Conservation (phyloP, 345 rosid species). For the Boechera stricta region DNA sequence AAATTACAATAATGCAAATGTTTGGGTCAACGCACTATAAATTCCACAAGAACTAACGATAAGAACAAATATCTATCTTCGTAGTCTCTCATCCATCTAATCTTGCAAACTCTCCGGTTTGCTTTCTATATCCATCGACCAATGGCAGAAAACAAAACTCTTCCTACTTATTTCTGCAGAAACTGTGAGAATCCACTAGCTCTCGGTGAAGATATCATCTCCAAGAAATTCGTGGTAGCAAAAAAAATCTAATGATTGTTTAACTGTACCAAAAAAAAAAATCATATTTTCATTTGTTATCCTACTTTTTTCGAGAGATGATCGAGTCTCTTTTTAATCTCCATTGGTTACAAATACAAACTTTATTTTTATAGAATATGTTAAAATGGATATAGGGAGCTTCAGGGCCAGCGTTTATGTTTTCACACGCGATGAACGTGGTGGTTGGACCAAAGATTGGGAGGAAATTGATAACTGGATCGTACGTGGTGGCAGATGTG, state of each 20-base stretch:
- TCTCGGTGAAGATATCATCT: constrained; percentile 79
- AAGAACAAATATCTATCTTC: constrained; percentile 19
- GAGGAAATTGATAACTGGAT: constrained; percentile 69
- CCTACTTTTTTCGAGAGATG: not conserved
- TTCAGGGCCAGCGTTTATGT: constrained; percentile 78
- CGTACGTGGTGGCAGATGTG: constrained; percentile 81
- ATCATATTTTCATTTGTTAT: not conserved
- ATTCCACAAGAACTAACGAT: constrained; percentile 11
- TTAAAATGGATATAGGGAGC: constrained; percentile 53
- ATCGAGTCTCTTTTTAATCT: not conserved
- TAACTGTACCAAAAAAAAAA: not conserved
- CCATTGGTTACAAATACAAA: not conserved
- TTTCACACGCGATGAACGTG: constrained; percentile 78
- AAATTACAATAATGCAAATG: constrained; percentile 10
- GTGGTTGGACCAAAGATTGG: constrained; percentile 73
- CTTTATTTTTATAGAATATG: not conserved
- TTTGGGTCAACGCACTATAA: constrained; percentile 17
- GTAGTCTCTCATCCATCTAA: not conserved
- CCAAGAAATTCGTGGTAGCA: constrained; percentile 53
- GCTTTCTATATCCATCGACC: constrained; percentile 12
- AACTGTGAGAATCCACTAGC: constrained; percentile 74
- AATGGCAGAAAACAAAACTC: constrained; percentile 40
- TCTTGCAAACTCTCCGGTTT: not conserved
- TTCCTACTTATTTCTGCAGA: constrained; percentile 63
- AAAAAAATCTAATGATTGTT: not conserved